A percentile compares a stretch with the other conserved stretches of the same genome.
Evolutionary conservation across 139 green algal genomes (phyloP).

Genomic region (Limnomonas spitsbergensis): DNA sequence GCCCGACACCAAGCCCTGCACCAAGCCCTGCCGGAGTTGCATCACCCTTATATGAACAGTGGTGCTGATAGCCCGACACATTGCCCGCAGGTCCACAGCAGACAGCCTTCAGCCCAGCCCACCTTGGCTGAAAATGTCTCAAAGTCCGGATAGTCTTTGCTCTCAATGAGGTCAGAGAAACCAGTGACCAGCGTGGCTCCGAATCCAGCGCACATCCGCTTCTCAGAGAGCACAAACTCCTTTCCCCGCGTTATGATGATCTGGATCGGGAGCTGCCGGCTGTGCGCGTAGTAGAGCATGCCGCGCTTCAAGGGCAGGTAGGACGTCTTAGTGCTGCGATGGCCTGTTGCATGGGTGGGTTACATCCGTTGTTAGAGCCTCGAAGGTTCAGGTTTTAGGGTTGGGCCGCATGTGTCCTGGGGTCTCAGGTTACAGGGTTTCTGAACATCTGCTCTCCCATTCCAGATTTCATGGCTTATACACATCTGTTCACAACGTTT

Average conservation of each 20-base stretch:
- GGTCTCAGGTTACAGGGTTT: no score
- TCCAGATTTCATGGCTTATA: not conserved
- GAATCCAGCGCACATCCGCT: slow-evolving; percentile 24
- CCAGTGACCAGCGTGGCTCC: slow-evolving; percentile 24
- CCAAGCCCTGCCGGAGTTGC: not conserved
- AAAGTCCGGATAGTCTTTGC: not conserved
- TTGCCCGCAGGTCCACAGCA: not conserved
- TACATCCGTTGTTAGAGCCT: not conserved
- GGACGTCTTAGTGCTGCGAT: slow-evolving; percentile 58
- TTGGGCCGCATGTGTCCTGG: no score
- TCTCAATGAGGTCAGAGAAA: slow-evolving; percentile 21
- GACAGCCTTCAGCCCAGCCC: not conserved
- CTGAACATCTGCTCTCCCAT: not conserved
- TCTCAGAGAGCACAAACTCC: slow-evolving; percentile 49
- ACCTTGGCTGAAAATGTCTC: not conserved
- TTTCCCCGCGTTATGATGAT: slow-evolving; percentile 44
- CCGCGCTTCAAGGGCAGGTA: slow-evolving; percentile 83
- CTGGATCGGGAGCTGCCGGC: slow-evolving; percentile 74
- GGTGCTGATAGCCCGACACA: no score
- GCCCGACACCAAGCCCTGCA: not conserved
- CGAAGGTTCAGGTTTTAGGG: not conserved
- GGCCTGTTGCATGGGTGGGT: slow-evolving; percentile 41
- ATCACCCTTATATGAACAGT: no score
- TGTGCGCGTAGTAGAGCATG: slow-evolving; percentile 84
- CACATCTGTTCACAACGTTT: not conserved